A percentile compares a stretch with the other conserved stretches of the same genome.
Evolutionary conservation across 306 rosid species (phyloP).

Genomic region (Ochetophila trinervis): DNA sequence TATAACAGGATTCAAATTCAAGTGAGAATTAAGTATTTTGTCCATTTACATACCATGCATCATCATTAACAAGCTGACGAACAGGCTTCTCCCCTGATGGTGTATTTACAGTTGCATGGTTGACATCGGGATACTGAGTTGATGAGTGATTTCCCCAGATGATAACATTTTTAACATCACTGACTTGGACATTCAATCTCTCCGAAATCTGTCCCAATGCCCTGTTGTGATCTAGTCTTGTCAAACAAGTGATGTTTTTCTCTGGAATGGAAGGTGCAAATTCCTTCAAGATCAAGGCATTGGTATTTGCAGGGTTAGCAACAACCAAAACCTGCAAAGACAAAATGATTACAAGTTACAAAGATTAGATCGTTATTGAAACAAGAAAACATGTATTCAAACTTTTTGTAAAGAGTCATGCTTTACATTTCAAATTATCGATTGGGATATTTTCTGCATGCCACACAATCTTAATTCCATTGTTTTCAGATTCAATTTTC

Average conservation of each 20-base stretch:
- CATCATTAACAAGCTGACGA: conserved; percentile 75
- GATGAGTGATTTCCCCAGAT: conserved; percentile 99
- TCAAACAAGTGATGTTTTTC: conserved; percentile 81
- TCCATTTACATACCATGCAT: conserved; percentile 58
- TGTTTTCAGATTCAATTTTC: not conserved
- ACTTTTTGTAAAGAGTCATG: not conserved
- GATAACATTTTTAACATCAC: conserved; percentile 82
- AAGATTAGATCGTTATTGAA: conserved; percentile 4
- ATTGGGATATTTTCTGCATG: not conserved
- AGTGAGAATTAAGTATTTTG: not conserved
- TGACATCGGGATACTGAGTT: conserved; percentile 94
- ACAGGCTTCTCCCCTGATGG: conserved; percentile 75
- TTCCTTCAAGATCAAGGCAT: conserved; percentile 96
- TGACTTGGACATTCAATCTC: conserved; percentile 74
- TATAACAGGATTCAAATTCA: not conserved
- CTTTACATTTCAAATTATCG: not conserved
- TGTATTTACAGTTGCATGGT: conserved; percentile 82
- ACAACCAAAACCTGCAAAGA: conserved; percentile 87
- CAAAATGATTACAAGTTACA: conserved; percentile 2
- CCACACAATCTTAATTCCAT: not conserved
- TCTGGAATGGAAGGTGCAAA: conserved; percentile 93
- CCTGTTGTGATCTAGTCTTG: conserved; percentile 96
- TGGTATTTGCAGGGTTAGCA: conserved; percentile 98
- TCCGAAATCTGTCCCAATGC: conserved; percentile 97
- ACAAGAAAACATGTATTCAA: not conserved